Evolutionary conservation across 2,329 filamentous ascomycete species (phyloP), one percentile per base, ranked within the genome.

Genomic region (Colletotrichum navitas): DNA sequence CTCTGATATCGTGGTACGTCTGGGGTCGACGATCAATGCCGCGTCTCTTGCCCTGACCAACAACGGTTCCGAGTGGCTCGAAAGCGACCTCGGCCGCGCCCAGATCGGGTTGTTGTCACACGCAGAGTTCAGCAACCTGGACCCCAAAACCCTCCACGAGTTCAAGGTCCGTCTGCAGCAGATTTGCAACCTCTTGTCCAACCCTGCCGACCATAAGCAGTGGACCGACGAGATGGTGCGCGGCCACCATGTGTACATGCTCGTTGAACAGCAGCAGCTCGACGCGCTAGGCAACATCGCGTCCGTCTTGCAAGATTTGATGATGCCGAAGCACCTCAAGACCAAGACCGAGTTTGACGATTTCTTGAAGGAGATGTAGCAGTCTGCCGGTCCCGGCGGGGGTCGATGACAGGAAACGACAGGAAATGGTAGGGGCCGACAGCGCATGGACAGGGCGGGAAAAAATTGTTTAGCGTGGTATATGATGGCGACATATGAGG

Each of bases 1-100:
- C 41, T 21, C 43, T 1, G 43, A 61, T 43, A 45, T 62, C 0
- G 43, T 61, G 24, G 21, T 26, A 11, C 73, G 74, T 5, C 74
- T 76, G 39, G 52, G 58, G n/a, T 54, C 43, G 5, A 75, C 74
- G 45, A 74, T 75, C 51, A 63, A 70, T 1, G 66, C 74, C 3
- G 66, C 77, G 11, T 74, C 74, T 24, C 24, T 61, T 8, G 74
- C 76, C 47, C 47, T 78, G 16, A 74, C 76, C 1, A 76, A 77
- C 51, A 74, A 76, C 52, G 71, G 64, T 14, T 74, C 74, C 2
- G 74, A 77, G 24, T 77, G 75, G 76, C 71, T 75, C 10, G 74
- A 78, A 14, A 63, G 72, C 39, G 73, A 74, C 43, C 41, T 67
- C 14, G 60, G 59, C 32, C 29, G 52, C 18, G 45, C 43, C 8